A percentile compares a stretch with the other conserved stretches of the same genome.
Evolutionary conservation across 1,139 yeast genomes (phyloP).

Genomic region (Eremothecium coryli): DNA sequence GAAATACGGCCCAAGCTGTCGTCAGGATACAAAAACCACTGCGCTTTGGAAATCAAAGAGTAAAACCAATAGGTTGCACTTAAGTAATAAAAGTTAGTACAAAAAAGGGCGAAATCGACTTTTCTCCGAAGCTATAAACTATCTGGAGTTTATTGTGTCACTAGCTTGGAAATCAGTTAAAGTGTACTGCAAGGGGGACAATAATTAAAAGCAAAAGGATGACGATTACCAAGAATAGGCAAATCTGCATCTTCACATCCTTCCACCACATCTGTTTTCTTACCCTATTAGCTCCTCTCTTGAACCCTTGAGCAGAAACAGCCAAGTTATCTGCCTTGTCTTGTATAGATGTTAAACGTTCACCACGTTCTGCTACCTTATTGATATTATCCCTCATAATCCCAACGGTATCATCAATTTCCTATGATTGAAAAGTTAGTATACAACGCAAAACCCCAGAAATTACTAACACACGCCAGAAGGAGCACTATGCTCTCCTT

Average conservation of each 20-base stretch:
- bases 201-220: constrained; percentile 79
- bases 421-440: constrained; percentile 35
- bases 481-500: no score
- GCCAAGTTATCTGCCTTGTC: constrained; percentile 92
- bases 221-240: constrained; percentile 72
- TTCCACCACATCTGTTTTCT: constrained; percentile 99
- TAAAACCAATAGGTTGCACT: no score
- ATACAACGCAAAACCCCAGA: constrained; percentile 2
- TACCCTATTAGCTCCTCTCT: constrained; percentile 94
- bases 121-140: no score
- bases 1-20: no score
- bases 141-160: no score
- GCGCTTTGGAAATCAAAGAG: no score
- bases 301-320: constrained; percentile 88
- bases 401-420: constrained; percentile 94
- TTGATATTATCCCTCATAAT: constrained; percentile 97
- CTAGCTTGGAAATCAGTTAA: no score
- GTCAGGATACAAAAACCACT: no score
- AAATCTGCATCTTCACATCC: constrained; percentile 93
- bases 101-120: no score
- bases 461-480: background rate
- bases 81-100: no score
- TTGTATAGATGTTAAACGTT: constrained; percentile 84
- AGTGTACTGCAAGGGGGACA: constrained; percentile 91
- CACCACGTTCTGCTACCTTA: constrained; percentile 91